Evolutionary conservation across 495 filamentous ascomycete genomes (phyloP), one percentile per base, ranked within the genome.

Genomic region (Penicillium angulare): DNA sequence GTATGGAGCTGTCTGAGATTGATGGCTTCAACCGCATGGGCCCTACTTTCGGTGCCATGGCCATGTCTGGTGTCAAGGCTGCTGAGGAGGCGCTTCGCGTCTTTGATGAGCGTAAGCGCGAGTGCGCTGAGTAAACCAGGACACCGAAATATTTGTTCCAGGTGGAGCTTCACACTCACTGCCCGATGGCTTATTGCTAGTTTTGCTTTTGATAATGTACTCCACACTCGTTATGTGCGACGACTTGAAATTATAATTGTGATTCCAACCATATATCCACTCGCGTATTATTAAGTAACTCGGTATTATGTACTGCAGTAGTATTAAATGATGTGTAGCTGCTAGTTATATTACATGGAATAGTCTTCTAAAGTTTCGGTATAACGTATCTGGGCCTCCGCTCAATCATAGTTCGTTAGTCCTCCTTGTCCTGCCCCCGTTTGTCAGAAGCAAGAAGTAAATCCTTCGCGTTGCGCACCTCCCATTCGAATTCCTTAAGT

Each of bases 401-500:
- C 8, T 7, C 26, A 10, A 27, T 10, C 5, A 27, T 27, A 31
- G 13, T 31, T 12, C 27, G 13, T 31, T 12, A 31, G 8, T 6
- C 27, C 2, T 7, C 13, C 13, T 31, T 31, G 27, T 31, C 27
- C 5, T 6, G 41, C 16, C 15, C 26, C 46, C 65, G 38, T 56
- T 43, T 36, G 48, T 59, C 60, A 7, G 57, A 53, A 47, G 45
- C 55, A 48, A 63, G 49, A 9, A 64, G 61, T 33, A 74, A 33
- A 21, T 60, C 62, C 52, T 68, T 82, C 27, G 86, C 86, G 69
- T 87, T 93, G 43, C 71, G 69, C 12, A 98, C 85, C 73, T 98
- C 95, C 86, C 90, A 96, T 60, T 93, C 84, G 70, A 97, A 97
- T 72, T 97, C 93, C 57, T 83, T 86, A n/a, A 98, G 70, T 12